Conservation (phyloP, 177 flowering plant genomes). For the Vitis hybrid region DNA sequence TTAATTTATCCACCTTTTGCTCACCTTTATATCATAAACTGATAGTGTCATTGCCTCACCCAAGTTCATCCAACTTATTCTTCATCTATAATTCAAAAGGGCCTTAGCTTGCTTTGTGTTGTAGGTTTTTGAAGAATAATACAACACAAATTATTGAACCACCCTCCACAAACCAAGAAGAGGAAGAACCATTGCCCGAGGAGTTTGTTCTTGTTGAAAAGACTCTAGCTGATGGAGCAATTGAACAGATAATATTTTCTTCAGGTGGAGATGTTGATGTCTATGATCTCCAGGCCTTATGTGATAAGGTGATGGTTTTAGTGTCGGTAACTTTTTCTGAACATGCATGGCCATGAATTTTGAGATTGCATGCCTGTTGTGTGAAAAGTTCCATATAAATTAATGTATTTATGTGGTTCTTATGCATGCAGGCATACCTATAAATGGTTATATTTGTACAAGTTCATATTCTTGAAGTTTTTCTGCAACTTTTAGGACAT, state of each 20-base stretch:
- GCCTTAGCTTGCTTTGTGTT: conserved; percentile 7
- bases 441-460: too few species aligned
- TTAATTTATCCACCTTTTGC: too few species aligned
- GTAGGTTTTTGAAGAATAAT: conserved; percentile 66
- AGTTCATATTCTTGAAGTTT: background rate
- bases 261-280: conserved; percentile 86
- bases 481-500: too few species aligned
- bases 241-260: conserved; percentile 84
- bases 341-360: too few species aligned
- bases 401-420: too few species aligned
- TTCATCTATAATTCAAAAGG: background rate
- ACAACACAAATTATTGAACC: conserved; percentile 69
- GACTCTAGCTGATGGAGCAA: conserved; percentile 62
- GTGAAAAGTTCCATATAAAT: too few species aligned
- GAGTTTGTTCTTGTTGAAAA: conserved; percentile 84
- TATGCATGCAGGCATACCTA: too few species aligned
- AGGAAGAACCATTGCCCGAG: conserved; percentile 68
- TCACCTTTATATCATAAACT: too few species aligned
- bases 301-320: conserved; percentile 69
- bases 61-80: too few species aligned
- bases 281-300: conserved; percentile 78
- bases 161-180: conserved; percentile 49
- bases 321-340: too few species aligned
- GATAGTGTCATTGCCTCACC: too few species aligned
- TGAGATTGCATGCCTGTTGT: too few species aligned